Base-by-base conservation (phyloP, 805 yeast species). In the Monosporozyma yasuniensis region DNA sequence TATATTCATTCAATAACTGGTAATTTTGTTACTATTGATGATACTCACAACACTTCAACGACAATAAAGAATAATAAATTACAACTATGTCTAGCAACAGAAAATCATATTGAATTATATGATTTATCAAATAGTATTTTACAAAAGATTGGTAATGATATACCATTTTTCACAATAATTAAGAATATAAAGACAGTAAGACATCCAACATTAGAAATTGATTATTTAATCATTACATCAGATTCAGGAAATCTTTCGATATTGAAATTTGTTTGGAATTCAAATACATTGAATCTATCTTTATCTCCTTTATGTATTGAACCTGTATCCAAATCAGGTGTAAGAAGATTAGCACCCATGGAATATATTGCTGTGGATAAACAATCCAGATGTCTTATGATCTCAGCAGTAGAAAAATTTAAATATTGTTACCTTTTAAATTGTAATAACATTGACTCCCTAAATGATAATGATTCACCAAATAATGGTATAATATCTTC, bases 331-430 rank as follows among this genome's bases (percentile, higher is more conserved):
- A 85, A 88, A 61, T 74, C 84, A 19, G 96, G 96, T 0, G 67
- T 88, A 18, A 72, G 95, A 49, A 71, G 96, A 55, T 65, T 82
- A 0, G 71, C 85, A 0, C 96, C 96, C 0, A 95, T 95, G 1
- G 78, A 80, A 42, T 81, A 80, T 52, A 59, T 88, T 11, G 77
- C 81, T 0, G 77, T 79, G 0, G 96, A 90, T 62, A 83, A 87
- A 0, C 74, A 76, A 46, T 81, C 82, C 16, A 70, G 96, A 48
- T 87, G 95, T 3, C 56, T 81, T 2, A 70, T 87, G 73, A 56
- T 85, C 0, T 75, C 83, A 0, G 87, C 96, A 0, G 63, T 89
- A 3, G 96, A 91, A 62, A 77, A 75, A 53, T 79, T 77, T 59
- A 87, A 85, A 59, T 67, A 85, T n/a, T 80, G 84, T 1, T 88